Conservation (phyloP, 2,329 filamentous ascomycete species). For the Colletotrichum australisinense region DNA sequence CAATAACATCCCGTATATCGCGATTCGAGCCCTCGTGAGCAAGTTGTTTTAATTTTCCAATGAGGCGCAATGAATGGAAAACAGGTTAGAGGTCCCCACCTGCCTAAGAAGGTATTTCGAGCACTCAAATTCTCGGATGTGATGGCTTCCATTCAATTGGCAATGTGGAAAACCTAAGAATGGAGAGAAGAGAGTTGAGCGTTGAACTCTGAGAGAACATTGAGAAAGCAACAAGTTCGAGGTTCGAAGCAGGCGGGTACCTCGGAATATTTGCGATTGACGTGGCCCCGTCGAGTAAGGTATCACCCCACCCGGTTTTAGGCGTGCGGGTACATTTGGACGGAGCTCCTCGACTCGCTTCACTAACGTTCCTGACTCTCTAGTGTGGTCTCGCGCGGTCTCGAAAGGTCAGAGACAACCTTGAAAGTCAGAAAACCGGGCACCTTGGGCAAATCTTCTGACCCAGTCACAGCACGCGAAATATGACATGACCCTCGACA, state of each 20-base stretch:
- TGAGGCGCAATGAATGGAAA: background rate
- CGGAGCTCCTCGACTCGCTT: background rate
- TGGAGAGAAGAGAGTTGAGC: background rate
- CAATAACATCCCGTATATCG: background rate
- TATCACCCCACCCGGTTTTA: slow-evolving; percentile 6
- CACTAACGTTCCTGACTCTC: background rate
- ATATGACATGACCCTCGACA: background rate
- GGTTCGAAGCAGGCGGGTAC: background rate
- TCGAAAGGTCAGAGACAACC: background rate
- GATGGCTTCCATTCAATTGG: background rate
- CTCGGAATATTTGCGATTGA: background rate
- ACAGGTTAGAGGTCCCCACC: background rate
- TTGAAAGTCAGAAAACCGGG: background rate
- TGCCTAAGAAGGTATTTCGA: background rate
- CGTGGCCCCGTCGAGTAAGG: background rate
- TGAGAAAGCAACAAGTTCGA: background rate
- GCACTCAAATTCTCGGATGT: background rate
- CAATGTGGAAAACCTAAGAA: background rate
- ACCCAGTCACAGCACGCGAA: background rate
- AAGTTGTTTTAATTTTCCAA: background rate
- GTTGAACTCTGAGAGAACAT: background rate
- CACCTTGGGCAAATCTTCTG: too few species aligned
- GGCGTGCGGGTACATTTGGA: background rate
- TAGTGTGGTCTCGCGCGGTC: background rate
- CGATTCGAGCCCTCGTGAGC: background rate